A percentile compares a stretch with the other conserved stretches of the same genome.
Evolutionary conservation across 2,329 filamentous ascomycete genomes (phyloP).

Genomic region (Talaromyces marneffei): DNA sequence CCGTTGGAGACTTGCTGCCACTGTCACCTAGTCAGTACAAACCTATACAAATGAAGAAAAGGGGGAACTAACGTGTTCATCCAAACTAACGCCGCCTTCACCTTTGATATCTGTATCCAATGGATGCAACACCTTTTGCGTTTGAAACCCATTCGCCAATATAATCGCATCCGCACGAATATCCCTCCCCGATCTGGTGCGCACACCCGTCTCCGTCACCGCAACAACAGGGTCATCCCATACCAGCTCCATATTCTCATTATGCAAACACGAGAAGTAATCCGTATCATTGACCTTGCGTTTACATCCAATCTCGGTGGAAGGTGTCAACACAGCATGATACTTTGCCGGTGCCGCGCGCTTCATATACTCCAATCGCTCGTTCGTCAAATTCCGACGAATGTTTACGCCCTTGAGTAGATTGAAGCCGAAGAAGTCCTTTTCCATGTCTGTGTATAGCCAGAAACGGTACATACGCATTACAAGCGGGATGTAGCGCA

Average conservation of each 20-base stretch:
- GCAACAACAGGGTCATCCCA: conserved; percentile 36
- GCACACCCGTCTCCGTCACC: conserved; percentile 36
- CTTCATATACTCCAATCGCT: conserved; percentile 41
- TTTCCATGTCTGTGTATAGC: conserved; percentile 42
- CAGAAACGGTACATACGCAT: conserved; percentile 42
- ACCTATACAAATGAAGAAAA: neutral
- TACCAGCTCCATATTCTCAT: conserved; percentile 39
- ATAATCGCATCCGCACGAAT: conserved; percentile 44
- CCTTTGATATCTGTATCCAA: conserved; percentile 41
- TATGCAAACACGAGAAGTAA: conserved; percentile 41
- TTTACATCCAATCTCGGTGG: conserved; percentile 45
- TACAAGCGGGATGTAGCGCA: conserved; percentile 42
- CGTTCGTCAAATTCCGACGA: conserved; percentile 32
- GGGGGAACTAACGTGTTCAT: conserved; percentile 24
- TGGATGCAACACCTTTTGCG: conserved; percentile 43
- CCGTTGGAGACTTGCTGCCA: conserved; percentile 35
- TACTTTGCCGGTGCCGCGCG: conserved; percentile 40
- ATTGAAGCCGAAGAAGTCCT: conserved; percentile 40
- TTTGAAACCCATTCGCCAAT: conserved; percentile 47
- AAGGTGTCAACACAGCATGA: conserved; percentile 40
- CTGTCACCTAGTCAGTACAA: conserved; percentile 19
- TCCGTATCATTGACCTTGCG: conserved; percentile 45
- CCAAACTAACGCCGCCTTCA: conserved; percentile 29
- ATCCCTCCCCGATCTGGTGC: conserved; percentile 34
- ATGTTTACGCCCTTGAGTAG: conserved; percentile 34